phyloP scores from a whole-genome alignment of 2,329 filamentous ascomycete genomes.

The Colletotrichum horii region DNA sequence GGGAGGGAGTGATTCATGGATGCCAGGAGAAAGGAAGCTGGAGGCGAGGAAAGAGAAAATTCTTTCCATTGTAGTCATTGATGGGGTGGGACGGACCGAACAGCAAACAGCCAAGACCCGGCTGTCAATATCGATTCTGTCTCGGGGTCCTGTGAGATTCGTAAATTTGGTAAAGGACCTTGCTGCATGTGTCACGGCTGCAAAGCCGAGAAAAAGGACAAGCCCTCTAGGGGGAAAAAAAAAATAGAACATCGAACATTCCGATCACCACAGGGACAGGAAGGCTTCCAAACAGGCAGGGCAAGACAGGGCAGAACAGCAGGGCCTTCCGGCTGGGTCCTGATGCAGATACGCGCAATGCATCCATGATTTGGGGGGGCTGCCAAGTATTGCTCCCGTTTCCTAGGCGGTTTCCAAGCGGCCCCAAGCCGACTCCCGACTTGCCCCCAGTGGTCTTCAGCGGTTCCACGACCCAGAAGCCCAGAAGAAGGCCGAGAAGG shows the following conservation, averaged over 20 bases:
- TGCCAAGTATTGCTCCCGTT: conserved; percentile 8
- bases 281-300: neutral
- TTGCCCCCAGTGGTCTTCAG: neutral
- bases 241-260: conserved; percentile 11
- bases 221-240: neutral
- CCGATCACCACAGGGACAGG: conserved; percentile 21
- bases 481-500: neutral
- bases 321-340: neutral
- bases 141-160: neutral
- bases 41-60: neutral
- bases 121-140: neutral
- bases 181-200: conserved; percentile 11
- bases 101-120: neutral
- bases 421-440: neutral
- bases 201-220: conserved; percentile 5
- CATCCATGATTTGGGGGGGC: conserved; percentile 1
- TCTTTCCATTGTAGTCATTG: neutral
- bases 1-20: neutral
- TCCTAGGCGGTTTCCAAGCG: neutral
- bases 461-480: neutral
- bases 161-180: neutral
- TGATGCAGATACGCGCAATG: conserved; percentile 21
- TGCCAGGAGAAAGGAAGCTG: neutral
- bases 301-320: neutral
- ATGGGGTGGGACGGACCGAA: neutral